Evolutionary conservation across 228 moss, liverwort and hornwort species (phyloP).

Genomic region (Sphagnum fallax): DNA sequence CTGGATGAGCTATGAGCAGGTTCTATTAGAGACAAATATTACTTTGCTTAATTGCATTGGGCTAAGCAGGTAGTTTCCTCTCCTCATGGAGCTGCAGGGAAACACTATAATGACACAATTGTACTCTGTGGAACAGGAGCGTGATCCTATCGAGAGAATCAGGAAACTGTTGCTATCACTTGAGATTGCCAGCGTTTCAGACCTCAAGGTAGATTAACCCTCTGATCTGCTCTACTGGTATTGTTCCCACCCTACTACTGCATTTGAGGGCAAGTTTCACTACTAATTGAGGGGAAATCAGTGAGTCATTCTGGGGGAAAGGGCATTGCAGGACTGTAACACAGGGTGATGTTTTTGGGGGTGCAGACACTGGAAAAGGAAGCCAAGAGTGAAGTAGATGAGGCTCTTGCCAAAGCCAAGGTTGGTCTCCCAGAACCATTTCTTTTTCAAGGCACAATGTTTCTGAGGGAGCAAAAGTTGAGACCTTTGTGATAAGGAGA

Average conservation of each 20-base stretch:
- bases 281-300: no score
- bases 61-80: no score
- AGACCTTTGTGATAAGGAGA: background rate
- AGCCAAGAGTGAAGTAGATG: conserved; percentile 85
- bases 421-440: conserved; percentile 11
- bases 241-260: background rate
- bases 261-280: background rate
- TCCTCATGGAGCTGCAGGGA: no score
- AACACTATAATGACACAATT: no score
- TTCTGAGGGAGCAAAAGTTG: background rate
- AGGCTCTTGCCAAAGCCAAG: conserved; percentile 86
- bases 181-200: conserved; percentile 68
- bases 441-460: background rate
- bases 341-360: background rate
- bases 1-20: background rate
- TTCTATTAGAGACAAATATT: no score
- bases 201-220: conserved; percentile 41
- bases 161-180: conserved; percentile 77
- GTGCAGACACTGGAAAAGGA: conserved; percentile 81
- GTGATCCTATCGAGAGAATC: conserved; percentile 94
- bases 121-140: conserved; percentile 35
- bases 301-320: no score
- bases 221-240: background rate
- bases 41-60: no score
- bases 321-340: no score